phyloP scores from a whole-genome alignment of 208 protist genomes.

The Herpetomonas tarakana region DNA sequence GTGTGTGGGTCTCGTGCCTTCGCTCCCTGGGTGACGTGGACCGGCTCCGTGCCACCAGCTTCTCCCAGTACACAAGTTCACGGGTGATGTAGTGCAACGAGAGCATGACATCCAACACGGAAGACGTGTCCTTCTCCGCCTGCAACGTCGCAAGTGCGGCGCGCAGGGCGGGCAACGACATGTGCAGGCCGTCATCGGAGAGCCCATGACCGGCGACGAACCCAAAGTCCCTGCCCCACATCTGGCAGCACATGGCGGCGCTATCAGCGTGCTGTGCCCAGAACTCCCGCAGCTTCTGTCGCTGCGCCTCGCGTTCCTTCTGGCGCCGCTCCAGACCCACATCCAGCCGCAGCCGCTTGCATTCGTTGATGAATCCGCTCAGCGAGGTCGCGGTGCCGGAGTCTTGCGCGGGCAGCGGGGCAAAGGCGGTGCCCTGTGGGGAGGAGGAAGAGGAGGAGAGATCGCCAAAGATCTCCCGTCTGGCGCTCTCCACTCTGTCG shows the following conservation, averaged over 20 bases:
- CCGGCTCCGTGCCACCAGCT: background rate
- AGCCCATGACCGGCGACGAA: slow-evolving; percentile 65
- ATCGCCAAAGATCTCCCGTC: background rate
- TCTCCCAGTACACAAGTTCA: slow-evolving; percentile 45
- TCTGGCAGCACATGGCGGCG: slow-evolving; percentile 53
- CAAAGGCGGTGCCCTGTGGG: too few relatives aligned
- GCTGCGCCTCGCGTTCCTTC: slow-evolving; percentile 28
- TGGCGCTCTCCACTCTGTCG: slow-evolving; percentile 14
- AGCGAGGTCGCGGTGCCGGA: slow-evolving; percentile 29
- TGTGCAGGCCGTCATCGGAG: slow-evolving; percentile 47
- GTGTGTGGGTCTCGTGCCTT: background rate
- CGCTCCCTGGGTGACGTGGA: too few relatives aligned
- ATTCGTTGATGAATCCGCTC: slow-evolving; percentile 56
- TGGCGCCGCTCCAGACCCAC: slow-evolving; percentile 28
- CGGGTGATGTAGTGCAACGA: slow-evolving; percentile 62
- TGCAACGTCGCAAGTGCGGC: slow-evolving; percentile 27
- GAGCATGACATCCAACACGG: slow-evolving; percentile 37
- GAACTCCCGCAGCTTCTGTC: slow-evolving; percentile 40
- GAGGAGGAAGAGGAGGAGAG: too few relatives aligned
- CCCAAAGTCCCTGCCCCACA: slow-evolving; percentile 54
- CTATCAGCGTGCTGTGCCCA: slow-evolving; percentile 54
- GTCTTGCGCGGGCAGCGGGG: slow-evolving; percentile 2
- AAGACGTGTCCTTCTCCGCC: slow-evolving; percentile 26
- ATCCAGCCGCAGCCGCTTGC: slow-evolving; percentile 36
- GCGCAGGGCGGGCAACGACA: slow-evolving; percentile 31